A percentile compares a stretch with the other conserved stretches of the same genome.
Evolutionary conservation across 108 stramenopile genomes (phyloP).

Genomic region (Cyclotella sp.): DNA sequence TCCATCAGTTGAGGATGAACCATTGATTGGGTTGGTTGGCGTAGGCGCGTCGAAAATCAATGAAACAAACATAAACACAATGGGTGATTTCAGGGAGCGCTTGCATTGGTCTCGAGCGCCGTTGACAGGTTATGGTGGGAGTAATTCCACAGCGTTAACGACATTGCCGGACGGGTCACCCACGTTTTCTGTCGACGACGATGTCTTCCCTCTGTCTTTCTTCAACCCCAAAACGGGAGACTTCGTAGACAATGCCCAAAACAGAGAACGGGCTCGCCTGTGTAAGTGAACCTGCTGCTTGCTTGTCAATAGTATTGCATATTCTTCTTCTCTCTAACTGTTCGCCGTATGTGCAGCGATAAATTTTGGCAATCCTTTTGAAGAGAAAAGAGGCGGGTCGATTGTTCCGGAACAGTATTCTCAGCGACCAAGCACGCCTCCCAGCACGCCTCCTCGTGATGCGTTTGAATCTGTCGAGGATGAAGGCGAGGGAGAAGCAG

Average conservation of each 20-base stretch:
- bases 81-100: constrained; percentile 84
- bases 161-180: constrained; percentile 80
- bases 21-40: constrained; percentile 66
- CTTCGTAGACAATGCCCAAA: constrained; percentile 74
- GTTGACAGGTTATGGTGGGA: constrained; percentile 81
- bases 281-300: neutral
- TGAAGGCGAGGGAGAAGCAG: constrained; percentile 82
- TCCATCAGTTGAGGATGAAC: constrained; percentile 49
- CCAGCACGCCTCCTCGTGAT: constrained; percentile 81
- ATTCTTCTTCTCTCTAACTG: neutral
- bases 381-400: constrained; percentile 74
- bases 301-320: neutral
- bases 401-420: constrained; percentile 66
- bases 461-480: constrained; percentile 53
- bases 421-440: constrained; percentile 71
- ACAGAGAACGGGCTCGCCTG: constrained; percentile 61
- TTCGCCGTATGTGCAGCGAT: constrained; percentile 35
- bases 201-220: constrained; percentile 75
- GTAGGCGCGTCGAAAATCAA: constrained; percentile 73
- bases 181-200: constrained; percentile 78
- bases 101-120: constrained; percentile 66
- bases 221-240: constrained; percentile 76
- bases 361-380: constrained; percentile 85
- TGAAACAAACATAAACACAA: constrained; percentile 60
- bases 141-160: constrained; percentile 69